phyloP scores from a whole-genome alignment of 75 land plant species.

The Gnetum montanum region DNA sequence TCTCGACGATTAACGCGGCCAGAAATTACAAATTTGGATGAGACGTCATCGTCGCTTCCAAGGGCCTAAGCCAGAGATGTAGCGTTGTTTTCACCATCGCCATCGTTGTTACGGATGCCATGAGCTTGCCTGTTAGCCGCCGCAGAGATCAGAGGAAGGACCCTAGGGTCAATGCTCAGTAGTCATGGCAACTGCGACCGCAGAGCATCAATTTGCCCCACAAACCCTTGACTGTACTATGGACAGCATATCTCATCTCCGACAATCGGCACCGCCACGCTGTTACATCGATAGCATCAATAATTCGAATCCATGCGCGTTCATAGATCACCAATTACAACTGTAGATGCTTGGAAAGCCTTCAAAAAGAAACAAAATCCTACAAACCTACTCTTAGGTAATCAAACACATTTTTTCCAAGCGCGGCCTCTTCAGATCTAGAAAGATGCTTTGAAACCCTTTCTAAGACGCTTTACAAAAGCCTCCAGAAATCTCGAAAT shows the following conservation, averaged over 20 bases:
- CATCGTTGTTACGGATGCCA: constrained; percentile 6
- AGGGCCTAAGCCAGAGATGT: constrained; percentile 1
- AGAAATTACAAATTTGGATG: constrained; percentile 1
- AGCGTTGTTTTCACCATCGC: constrained; percentile 1
- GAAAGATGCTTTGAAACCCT: too few relatives aligned
- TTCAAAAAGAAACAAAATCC: too few relatives aligned
- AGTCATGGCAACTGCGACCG: constrained; percentile 14
- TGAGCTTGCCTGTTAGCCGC: constrained; percentile 10
- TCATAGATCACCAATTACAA: too few relatives aligned
- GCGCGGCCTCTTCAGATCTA: too few relatives aligned
- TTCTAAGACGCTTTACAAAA: too few relatives aligned
- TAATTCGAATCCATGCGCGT: constrained; percentile 20
- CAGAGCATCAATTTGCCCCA: constrained; percentile 36
- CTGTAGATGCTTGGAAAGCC: too few relatives aligned
- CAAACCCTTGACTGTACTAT: constrained; percentile 39
- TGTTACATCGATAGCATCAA: constrained; percentile 57
- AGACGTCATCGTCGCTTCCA: not conserved
- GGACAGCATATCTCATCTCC: constrained; percentile 54
- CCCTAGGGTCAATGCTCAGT: constrained; percentile 33
- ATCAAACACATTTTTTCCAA: too few relatives aligned
- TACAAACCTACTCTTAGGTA: too few relatives aligned
- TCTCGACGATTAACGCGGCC: constrained; percentile 11
- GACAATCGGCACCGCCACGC: constrained; percentile 9
- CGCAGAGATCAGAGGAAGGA: constrained; percentile 1
- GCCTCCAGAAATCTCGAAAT: too few relatives aligned